phyloP scores from a whole-genome alignment of 331 rosid genomes.

The Cucumis variabilis region DNA sequence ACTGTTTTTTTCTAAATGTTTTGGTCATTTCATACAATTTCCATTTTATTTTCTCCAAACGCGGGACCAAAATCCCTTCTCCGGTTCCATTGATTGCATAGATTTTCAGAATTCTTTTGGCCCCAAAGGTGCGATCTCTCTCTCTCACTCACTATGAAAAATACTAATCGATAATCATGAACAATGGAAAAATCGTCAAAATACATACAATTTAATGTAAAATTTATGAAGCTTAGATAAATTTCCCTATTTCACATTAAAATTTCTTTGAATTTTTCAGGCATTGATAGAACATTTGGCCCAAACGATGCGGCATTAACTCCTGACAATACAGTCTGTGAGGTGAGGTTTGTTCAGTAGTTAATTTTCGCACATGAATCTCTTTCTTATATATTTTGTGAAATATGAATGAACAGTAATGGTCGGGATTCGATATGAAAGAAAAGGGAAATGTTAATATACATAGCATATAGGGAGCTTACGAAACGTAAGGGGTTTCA shows the following conservation, averaged over 20 bases:
- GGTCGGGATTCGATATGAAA: constrained; percentile 4
- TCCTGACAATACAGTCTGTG: background rate
- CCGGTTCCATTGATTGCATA: background rate
- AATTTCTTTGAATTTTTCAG: background rate
- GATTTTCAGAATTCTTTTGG: background rate
- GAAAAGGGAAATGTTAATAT: constrained; percentile 5
- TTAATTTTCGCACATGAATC: constrained; percentile 16
- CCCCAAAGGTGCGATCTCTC: background rate
- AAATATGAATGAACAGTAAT: background rate
- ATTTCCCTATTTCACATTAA: background rate
- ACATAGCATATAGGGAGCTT: background rate
- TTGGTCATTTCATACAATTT: too few species aligned
- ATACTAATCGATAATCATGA: background rate
- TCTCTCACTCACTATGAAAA: background rate
- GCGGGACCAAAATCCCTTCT: too few species aligned
- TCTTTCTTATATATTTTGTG: background rate
- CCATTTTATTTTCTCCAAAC: too few species aligned
- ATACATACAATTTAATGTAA: background rate
- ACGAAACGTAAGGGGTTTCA: constrained; percentile 32
- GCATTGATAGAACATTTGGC: constrained; percentile 20
- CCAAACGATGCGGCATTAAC: background rate
- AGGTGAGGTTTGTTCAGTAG: background rate
- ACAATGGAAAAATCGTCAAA: background rate
- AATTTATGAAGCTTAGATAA: background rate
- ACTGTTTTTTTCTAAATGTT: too few species aligned